Percentiles rank a stretch among this genome's conserved stretches.
phyloP scores from a whole-genome alignment of 371 early-diverging fungal species.

The Mortierella sp. region DNA sequence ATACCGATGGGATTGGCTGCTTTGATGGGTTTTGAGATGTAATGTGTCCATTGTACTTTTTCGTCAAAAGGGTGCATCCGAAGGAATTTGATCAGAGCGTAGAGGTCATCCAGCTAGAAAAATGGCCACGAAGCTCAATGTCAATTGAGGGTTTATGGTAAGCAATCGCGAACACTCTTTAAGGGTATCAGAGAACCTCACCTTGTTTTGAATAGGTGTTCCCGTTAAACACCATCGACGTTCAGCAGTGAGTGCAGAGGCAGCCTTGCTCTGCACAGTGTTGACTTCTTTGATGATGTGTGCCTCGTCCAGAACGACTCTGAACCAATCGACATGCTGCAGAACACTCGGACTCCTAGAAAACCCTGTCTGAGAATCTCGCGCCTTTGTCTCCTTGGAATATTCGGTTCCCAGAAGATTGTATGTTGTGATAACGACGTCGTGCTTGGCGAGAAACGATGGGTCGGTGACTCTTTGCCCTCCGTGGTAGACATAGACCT shows the following conservation, averaged over 20 bases:
- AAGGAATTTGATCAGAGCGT: slow-evolving; percentile 79
- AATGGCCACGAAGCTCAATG: not conserved
- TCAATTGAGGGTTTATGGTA: not conserved
- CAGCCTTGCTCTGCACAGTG: slow-evolving; percentile 65
- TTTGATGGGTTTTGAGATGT: slow-evolving; percentile 63
- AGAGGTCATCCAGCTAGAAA: slow-evolving; percentile 68
- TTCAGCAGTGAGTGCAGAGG: slow-evolving; percentile 62
- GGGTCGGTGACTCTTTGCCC: slow-evolving; percentile 49
- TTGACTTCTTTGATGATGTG: slow-evolving; percentile 73
- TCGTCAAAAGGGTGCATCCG: slow-evolving; percentile 66
- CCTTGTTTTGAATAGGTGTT: slow-evolving; percentile 83
- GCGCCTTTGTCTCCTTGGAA: slow-evolving; percentile 57
- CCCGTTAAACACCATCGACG: slow-evolving; percentile 84
- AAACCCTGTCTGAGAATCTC: slow-evolving; percentile 20
- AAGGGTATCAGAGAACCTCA: not conserved
- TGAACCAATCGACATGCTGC: slow-evolving; percentile 63
- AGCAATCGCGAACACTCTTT: too few relatives aligned
- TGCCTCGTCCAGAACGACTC: slow-evolving; percentile 73
- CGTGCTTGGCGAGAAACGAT: slow-evolving; percentile 53
- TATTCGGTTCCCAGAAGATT: slow-evolving; percentile 65
- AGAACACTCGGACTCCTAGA: slow-evolving; percentile 48
- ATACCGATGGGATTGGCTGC: slow-evolving; percentile 57
- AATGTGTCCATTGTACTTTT: slow-evolving; percentile 59
- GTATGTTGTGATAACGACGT: slow-evolving; percentile 74
- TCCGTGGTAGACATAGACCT: slow-evolving; percentile 69